These are phyloP conservation scores for Trichosporon sp. DNA, from an alignment of 1,284 basidiomycete species.

Conservation along the genomic window DNA sequence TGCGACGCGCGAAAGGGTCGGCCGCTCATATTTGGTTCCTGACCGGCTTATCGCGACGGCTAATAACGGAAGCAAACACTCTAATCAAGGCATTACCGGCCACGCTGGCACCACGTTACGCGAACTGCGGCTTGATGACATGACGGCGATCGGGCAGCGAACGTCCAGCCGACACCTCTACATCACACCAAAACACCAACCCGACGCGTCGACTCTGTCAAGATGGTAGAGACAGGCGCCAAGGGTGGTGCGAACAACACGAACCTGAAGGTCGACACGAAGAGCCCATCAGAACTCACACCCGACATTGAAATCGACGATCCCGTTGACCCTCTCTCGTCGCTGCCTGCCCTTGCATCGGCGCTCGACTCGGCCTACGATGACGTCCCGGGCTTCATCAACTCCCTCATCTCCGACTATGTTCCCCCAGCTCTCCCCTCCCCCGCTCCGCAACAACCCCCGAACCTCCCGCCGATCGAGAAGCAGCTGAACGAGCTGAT, in stretches of 20 bases:
- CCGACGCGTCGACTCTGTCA: constrained; percentile 1
- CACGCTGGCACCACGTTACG: neutral
- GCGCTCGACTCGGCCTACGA: constrained; percentile 38
- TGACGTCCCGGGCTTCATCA: constrained; percentile 46
- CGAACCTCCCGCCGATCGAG: constrained; percentile 65
- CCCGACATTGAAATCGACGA: neutral
- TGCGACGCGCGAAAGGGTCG: neutral
- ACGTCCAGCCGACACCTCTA: neutral
- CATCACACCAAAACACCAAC: neutral
- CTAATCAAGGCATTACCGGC: neutral
- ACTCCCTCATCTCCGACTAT: constrained; percentile 36
- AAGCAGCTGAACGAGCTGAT: constrained; percentile 67
- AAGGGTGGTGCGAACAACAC: neutral
- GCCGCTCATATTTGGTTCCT: constrained; percentile 13
- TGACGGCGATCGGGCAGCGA: neutral
- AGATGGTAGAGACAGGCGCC: neutral
- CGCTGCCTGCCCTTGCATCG: constrained; percentile 36
- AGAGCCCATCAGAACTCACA: neutral
- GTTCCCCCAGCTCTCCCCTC: constrained; percentile 22
- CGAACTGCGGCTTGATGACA: neutral
- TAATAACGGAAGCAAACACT: neutral
- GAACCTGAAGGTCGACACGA: constrained; percentile 5
- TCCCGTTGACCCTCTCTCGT: constrained; percentile 20
- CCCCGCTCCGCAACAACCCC: constrained; percentile 18
- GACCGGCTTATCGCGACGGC: neutral